Conservation (phyloP, 2,329 filamentous ascomycete genomes). For the Claviceps pazoutovae region DNA sequence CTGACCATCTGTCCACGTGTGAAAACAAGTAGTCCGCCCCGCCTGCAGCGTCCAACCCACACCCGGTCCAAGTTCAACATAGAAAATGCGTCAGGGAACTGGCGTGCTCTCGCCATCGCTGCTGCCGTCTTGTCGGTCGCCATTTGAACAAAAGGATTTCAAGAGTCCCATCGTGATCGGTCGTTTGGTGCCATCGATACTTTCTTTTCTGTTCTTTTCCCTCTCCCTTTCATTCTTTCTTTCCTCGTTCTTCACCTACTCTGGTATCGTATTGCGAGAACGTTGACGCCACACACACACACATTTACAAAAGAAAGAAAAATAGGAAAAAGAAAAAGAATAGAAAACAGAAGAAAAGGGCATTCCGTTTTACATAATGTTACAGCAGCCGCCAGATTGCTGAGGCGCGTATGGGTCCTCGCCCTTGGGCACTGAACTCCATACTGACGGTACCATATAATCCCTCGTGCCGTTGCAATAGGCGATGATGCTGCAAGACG, state of each 20-base stretch:
- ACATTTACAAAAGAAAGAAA: background rate
- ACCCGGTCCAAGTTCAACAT: slow-evolving; percentile 1
- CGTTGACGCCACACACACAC: background rate
- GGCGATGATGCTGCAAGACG: slow-evolving; percentile 63
- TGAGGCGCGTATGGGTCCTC: slow-evolving; percentile 98
- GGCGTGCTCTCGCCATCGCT: background rate
- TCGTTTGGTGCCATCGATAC: slow-evolving; percentile 3
- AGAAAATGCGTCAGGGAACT: slow-evolving; percentile 3
- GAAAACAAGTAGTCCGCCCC: background rate
- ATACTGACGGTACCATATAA: slow-evolving; percentile 97
- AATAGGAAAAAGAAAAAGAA: background rate
- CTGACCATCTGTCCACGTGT: background rate
- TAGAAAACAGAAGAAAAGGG: background rate
- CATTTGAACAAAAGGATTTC: background rate
- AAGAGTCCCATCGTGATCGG: slow-evolving; percentile 3
- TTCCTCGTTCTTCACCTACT: background rate
- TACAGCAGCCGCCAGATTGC: slow-evolving; percentile 84
- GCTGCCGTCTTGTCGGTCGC: background rate
- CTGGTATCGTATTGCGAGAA: slow-evolving; percentile 2
- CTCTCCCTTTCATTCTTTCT: slow-evolving; percentile 1
- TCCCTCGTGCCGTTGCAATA: slow-evolving; percentile 97
- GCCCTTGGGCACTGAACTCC: slow-evolving; percentile 85
- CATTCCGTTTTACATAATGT: slow-evolving; percentile 59
- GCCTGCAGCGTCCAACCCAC: background rate
- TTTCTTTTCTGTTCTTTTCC: background rate